Base-by-base conservation (phyloP, 768 basidiomycete genomes). In the Rhodotorula kratochvilovae region DNA sequence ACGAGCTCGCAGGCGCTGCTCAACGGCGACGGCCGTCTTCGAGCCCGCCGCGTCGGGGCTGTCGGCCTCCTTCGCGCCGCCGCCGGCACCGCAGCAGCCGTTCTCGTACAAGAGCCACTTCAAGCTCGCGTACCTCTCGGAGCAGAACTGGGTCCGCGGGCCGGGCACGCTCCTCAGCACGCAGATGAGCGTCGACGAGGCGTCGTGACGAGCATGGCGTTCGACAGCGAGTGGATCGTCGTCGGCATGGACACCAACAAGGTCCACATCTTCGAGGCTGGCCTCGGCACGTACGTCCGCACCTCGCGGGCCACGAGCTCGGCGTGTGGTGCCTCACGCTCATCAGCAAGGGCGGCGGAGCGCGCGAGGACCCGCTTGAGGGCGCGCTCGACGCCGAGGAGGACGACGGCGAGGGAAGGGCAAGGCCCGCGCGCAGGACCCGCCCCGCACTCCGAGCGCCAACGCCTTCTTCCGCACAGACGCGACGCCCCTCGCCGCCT, bases 311-410 rank as follows among this genome's bases (percentile, higher is more conserved):
- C 0, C 94, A 96, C 79, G 87, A 89, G 25, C 81, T 84, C 31
- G 94, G 94, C n/a, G 93, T 96, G 2, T 97, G 94, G 94, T 89
- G 90, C 23, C 86, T 96, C 23, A 86, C 88, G 64, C 84, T 97
- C 36, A 86, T 94, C 60, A 85, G 85, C 35, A 84, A 85, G 53
- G 87, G 88, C n/a, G 88, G 87, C 1, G 78, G 66, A 27, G 65
- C 68, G 36, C 36, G 57, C 7, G 39, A 39, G 39, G 39, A 39
- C 39, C 39, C 39, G 8, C 61, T 45, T n/a, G 63, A 19, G 61
- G 54, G 61, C 33, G 55, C 39, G 62, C 23, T 11, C 56, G 48
- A 48, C 27, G 63, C 19, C 13, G 42, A 50, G 10, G 59, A 29
- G 1, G 42, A 8, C n/a, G 62, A 53, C 15, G 57, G 36, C 29